phyloP scores from a whole-genome alignment of 2,329 filamentous ascomycete genomes.

The Thelonectria discophora region DNA sequence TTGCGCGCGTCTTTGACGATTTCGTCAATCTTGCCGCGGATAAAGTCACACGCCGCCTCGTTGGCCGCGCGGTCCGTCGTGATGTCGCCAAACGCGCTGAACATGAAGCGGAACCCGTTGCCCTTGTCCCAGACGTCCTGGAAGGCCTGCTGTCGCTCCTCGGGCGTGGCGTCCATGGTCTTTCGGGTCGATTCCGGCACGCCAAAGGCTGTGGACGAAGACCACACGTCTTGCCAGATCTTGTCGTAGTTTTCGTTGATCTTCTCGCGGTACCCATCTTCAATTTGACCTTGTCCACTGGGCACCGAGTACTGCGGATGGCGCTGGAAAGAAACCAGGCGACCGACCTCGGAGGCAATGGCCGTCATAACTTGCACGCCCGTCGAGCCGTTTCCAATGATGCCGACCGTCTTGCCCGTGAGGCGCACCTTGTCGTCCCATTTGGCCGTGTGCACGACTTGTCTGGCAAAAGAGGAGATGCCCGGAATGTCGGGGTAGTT shows the following conservation, averaged over 20 bases:
- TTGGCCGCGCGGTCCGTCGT: constrained; percentile 37
- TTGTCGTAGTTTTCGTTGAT: constrained; percentile 42
- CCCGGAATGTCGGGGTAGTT: constrained; percentile 1
- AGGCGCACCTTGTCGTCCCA: background rate
- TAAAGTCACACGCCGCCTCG: constrained; percentile 37
- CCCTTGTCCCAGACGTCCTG: constrained; percentile 44
- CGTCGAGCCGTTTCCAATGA: constrained; percentile 25
- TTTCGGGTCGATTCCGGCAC: constrained; percentile 40
- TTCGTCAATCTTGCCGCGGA: constrained; percentile 35
- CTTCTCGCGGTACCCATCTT: constrained; percentile 20
- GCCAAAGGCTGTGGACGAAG: constrained; percentile 41
- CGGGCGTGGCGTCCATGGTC: constrained; percentile 38
- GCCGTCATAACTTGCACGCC: constrained; percentile 28
- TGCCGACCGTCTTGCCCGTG: constrained; percentile 9
- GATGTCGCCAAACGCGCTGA: constrained; percentile 37
- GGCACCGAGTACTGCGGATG: constrained; percentile 28
- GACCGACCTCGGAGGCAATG: constrained; percentile 9
- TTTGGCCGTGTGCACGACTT: background rate
- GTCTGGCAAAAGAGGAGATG: background rate
- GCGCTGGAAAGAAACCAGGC: constrained; percentile 34
- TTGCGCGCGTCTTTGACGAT: constrained; percentile 36
- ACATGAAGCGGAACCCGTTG: constrained; percentile 44
- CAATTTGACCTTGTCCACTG: constrained; percentile 15
- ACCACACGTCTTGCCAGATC: constrained; percentile 39
- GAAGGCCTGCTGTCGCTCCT: constrained; percentile 44